These are phyloP conservation scores for Mycena chlorophos DNA, from an alignment of 768 basidiomycete genomes.

Conservation along the genomic window DNA sequence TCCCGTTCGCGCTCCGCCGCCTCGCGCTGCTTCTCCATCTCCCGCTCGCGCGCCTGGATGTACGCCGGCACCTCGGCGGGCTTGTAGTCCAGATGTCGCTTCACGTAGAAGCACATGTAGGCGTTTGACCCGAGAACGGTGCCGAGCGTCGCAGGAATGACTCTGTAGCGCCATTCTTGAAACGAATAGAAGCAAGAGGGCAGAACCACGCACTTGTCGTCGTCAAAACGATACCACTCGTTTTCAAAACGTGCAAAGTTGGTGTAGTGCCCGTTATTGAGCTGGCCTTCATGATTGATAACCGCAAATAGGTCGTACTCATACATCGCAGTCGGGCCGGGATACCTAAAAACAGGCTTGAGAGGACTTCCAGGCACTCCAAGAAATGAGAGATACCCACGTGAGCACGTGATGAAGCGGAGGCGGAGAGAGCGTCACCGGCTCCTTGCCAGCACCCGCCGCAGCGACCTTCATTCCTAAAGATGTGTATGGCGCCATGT, in stretches of 20 bases:
- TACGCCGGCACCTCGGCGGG: conserved; percentile 69
- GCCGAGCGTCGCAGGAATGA: conserved; percentile 67
- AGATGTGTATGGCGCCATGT: conserved; percentile 88
- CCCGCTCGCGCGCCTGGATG: conserved; percentile 62
- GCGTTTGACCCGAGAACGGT: conserved; percentile 72
- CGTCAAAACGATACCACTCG: conserved; percentile 96
- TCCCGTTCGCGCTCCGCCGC: conserved; percentile 43
- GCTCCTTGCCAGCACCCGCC: conserved; percentile 37
- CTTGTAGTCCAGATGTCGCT: conserved; percentile 84
- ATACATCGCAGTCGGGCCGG: conserved; percentile 69
- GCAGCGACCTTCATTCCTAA: conserved; percentile 52
- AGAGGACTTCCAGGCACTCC: not conserved
- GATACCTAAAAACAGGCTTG: conserved; percentile 34
- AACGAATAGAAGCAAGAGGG: conserved; percentile 6
- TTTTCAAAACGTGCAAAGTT: conserved; percentile 83
- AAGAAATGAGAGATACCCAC: conserved; percentile 28
- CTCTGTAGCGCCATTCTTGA: conserved; percentile 41
- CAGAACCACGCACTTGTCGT: conserved; percentile 69
- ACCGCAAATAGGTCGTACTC: conserved; percentile 92
- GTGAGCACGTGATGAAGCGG: conserved; percentile 17
- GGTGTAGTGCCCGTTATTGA: conserved; percentile 94
- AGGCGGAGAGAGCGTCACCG: not conserved
- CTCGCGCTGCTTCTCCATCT: conserved; percentile 56
- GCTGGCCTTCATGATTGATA: conserved; percentile 91
- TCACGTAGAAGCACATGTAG: conserved; percentile 97